Evolutionary conservation across 2,329 filamentous ascomycete species (phyloP), one percentile per base, ranked within the genome.

Genomic region (Aspergillus melleus): DNA sequence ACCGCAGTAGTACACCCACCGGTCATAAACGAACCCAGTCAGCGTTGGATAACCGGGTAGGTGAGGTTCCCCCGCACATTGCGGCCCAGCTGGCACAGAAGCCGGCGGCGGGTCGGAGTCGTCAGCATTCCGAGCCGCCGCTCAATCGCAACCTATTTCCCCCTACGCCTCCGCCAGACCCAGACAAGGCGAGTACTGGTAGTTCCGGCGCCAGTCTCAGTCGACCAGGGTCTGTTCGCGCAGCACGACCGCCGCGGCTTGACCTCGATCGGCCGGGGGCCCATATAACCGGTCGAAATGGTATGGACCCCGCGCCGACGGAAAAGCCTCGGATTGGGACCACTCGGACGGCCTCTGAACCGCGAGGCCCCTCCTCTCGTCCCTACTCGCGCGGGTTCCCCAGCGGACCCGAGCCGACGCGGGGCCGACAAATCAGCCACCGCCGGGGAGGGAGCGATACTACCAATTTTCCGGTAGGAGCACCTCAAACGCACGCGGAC

Each of bases 161-260:
- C 19, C 95, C 95, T n/a, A 98, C 95, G n/a, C 95, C 95, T 46
- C 95, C 95, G 6, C 95, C 95, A 6, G 95, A 99, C 80, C 86
- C 86, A 63, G 92, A 97, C 66, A 89, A 88, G 69, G 76, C 67
- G 16, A 74, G 66, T 55, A 67, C 64, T 51, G 69, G 67, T 44
- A 70, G 66, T 49, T 70, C 74, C 42, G 61, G 62, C 49, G 63
- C 61, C 44, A 61, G 62, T 65, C 63, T 61, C 73, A 77, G 70
- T 66, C 78, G 84, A 55, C 77, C 81, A 22, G 77, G 80, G 26
- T 84, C 82, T 52, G 77, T 81, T 64, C 76, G 81, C 63, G 74
- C 78, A 52, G 74, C 75, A 64, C 76, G 79, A 52, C 77, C 80
- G 6, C 80, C 64, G 75, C 83, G 72, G 74, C 80, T 64, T 62